These are phyloP conservation scores for Thalassiosira exigua DNA, from an alignment of 352 stramenopile genomes.

Conservation along the genomic window DNA sequence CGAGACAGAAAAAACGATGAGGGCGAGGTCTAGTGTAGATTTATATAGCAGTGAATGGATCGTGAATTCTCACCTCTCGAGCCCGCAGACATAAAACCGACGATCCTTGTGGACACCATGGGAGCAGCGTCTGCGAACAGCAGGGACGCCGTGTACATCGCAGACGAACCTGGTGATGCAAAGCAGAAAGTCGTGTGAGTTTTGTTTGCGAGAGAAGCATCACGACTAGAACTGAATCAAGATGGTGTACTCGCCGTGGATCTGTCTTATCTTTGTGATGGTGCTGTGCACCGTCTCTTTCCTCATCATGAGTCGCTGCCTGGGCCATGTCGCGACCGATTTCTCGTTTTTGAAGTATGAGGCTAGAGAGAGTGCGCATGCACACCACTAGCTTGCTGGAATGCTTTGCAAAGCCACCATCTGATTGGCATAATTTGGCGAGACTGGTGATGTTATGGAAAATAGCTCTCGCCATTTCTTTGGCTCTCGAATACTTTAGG, in stretches of 20 bases:
- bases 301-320: neutral
- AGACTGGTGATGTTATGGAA: conserved; percentile 48
- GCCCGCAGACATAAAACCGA: conserved; percentile 85
- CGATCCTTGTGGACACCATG: conserved; percentile 79
- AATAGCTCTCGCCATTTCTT: conserved; percentile 58
- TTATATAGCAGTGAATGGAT: too few species aligned
- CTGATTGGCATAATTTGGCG: conserved; percentile 40
- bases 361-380: conserved; percentile 47
- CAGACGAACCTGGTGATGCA: conserved; percentile 65
- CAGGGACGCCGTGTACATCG: conserved; percentile 73
- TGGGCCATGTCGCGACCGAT: conserved; percentile 11
- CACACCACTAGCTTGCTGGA: conserved; percentile 52
- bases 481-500: conserved; percentile 51
- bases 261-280: conserved; percentile 74
- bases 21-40: too few species aligned
- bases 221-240: conserved; percentile 3
- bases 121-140: conserved; percentile 73
- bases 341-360: conserved; percentile 57
- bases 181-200: too few species aligned
- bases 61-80: too few species aligned
- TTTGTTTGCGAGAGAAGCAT: too few species aligned
- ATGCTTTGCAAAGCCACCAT: conserved; percentile 36
- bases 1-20: too few species aligned
- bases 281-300: conserved; percentile 19
- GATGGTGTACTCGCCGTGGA: conserved; percentile 55